A percentile compares a stretch with the other conserved stretches of the same genome.
Conservation (phyloP, 1,284 basidiomycete species). For the Cryptococcus sp. region DNA sequence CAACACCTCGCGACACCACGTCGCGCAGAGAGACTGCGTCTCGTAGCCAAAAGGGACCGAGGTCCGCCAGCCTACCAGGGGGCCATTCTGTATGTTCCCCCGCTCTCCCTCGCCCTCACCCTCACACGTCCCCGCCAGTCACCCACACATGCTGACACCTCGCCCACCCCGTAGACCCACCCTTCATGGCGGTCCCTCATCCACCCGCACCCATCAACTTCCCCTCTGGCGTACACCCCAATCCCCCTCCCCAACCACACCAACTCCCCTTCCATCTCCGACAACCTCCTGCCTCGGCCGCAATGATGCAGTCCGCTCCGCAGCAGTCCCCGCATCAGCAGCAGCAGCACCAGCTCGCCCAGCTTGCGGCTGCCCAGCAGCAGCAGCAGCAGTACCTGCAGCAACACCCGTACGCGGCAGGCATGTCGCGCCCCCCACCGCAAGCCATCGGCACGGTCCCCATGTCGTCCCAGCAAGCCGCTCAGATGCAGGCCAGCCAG, state of each 20-base stretch:
- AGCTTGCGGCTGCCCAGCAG: slow-evolving; percentile 5
- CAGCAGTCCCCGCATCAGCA: slow-evolving; percentile 1
- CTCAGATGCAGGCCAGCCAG: slow-evolving; percentile 11
- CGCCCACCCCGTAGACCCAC: not conserved
- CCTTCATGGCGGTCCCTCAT: slow-evolving; percentile 47
- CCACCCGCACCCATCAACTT: slow-evolving; percentile 29
- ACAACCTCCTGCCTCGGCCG: slow-evolving; percentile 10
- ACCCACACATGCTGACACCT: no score
- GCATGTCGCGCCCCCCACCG: slow-evolving; percentile 1
- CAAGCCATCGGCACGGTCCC: slow-evolving; percentile 18
- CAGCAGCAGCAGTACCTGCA: slow-evolving; percentile 14
- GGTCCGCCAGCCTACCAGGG: no score
- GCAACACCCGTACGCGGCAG: slow-evolving; percentile 11
- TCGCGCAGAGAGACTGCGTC: not conserved
- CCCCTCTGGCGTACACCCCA: slow-evolving; percentile 26
- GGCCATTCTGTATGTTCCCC: no score
- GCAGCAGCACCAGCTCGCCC: slow-evolving; percentile 13
- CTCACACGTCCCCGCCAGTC: no score
- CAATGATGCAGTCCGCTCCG: not conserved
- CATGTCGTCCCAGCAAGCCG: slow-evolving; percentile 30
- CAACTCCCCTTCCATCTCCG: slow-evolving; percentile 17
- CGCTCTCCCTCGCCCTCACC: no score
- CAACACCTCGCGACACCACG: not conserved
- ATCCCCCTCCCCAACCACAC: slow-evolving; percentile 20
- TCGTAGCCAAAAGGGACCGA: no score